These are phyloP conservation scores for Epichloe gansuensis DNA, from an alignment of 2,329 filamentous ascomycete species.

Conservation along the genomic window DNA sequence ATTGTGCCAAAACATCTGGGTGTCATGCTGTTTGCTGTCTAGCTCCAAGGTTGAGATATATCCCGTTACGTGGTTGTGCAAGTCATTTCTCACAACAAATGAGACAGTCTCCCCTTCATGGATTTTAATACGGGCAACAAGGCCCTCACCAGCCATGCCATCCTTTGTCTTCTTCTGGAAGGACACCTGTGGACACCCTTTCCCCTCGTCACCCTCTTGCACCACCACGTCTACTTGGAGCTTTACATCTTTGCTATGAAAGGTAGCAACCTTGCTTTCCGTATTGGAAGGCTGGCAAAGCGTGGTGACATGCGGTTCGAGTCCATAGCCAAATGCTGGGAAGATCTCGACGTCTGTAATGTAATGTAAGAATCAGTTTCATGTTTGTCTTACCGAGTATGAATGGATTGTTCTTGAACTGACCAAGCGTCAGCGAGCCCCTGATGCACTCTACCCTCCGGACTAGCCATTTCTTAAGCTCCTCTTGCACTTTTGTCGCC, in stretches of 20 bases:
- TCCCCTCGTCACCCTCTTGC: conserved; percentile 36
- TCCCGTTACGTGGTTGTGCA: conserved; percentile 42
- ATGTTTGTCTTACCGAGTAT: not conserved
- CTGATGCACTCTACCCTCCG: conserved; percentile 62
- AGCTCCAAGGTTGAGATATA: conserved; percentile 47
- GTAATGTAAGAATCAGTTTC: not conserved
- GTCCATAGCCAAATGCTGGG: conserved; percentile 60
- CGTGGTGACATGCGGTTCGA: conserved; percentile 47
- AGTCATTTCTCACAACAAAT: conserved; percentile 54
- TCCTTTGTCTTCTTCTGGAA: conserved; percentile 42
- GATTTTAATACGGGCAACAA: conserved; percentile 47
- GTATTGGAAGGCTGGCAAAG: conserved; percentile 31
- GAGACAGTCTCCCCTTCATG: conserved; percentile 57
- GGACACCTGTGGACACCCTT: conserved; percentile 35
- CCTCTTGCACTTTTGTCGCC: conserved; percentile 40
- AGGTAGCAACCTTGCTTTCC: conserved; percentile 49
- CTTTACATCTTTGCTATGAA: conserved; percentile 44
- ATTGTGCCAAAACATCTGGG: conserved; percentile 59
- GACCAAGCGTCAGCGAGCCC: conserved; percentile 49
- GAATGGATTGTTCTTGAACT: not conserved
- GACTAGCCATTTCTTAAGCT: conserved; percentile 60
- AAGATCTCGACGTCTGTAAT: conserved; percentile 53
- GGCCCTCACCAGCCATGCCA: conserved; percentile 47
- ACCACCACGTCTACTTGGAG: conserved; percentile 58
- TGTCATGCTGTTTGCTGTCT: conserved; percentile 53